Base-by-base conservation (phyloP, 1,139 yeast genomes). In the Magnusiomyces starmeri region DNA sequence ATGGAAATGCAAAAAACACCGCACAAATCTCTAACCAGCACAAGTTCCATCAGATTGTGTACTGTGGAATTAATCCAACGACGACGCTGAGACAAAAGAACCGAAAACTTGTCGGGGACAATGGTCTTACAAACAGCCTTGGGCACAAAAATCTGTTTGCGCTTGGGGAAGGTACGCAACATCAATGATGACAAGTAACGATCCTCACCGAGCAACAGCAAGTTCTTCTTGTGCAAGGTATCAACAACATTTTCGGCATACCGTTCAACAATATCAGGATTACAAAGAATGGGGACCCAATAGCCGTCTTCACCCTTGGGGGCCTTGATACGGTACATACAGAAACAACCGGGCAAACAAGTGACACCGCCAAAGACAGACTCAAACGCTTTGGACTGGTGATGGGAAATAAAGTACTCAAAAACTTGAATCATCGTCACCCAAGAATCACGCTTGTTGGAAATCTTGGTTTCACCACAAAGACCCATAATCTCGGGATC, bases 51-150 rank as follows among this genome's bases (percentile, higher is more conserved):
- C 66, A 92, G 78, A 65, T 92, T 92, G 69, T 92, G 98, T 47
- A 92, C 95, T 0, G 98, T 92, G 2, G 97, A 89, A 69, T 92
- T 92, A 63, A 92, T 92, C 98, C 98, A 92, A 67, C 98, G 86
- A 71, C 98, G 87, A 67, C 98, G 83, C 68, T 92, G 98, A 1
- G 97, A 90, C 52, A 92, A 73, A 61, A 92, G 73, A 43, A 90
- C 95, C 57, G 70, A 75, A 67, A 92, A 89, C 53, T 76, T 75
- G 59, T 85, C 88, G 0, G 98, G 98, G 20, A 85, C 97, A 59
- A 89, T 71, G 1, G 98, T 92, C 67, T 89, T 89, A 74, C 97
- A 92, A 12, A 88, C 95, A 14, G 97, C 98, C 68, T 89, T 90
- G 1, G 97, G 88, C 8, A 92, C 84, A 66, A 92, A 92, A n/a